Percentiles rank a stretch among this genome's conserved stretches.
These are phyloP conservation scores for Oryza glumipatula DNA, from an alignment of 176 grass and related monocot species.

Conservation along the genomic window DNA sequence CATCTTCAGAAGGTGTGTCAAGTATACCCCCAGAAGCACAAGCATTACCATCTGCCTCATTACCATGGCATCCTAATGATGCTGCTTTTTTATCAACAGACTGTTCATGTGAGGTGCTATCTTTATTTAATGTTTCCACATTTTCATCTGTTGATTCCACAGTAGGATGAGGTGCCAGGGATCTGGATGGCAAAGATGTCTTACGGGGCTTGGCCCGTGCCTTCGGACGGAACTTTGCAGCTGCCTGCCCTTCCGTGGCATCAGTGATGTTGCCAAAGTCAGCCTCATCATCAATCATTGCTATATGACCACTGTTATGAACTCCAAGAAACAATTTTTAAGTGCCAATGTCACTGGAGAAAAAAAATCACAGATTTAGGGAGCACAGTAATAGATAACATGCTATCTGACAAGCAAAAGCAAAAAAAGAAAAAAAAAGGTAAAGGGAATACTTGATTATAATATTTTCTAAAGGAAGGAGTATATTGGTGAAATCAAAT, in stretches of 20 bases:
- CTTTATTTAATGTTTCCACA: conserved; percentile 1
- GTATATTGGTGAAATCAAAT: too few species aligned
- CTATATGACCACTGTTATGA: background rate
- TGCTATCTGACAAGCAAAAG: too few species aligned
- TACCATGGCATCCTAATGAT: conserved; percentile 10
- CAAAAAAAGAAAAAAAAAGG: background rate
- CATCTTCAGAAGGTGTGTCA: conserved; percentile 13
- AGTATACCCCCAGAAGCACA: conserved; percentile 5
- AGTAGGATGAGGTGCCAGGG: background rate
- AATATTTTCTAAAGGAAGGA: background rate
- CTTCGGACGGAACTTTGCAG: conserved; percentile 47
- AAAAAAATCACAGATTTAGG: background rate
- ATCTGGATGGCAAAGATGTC: conserved; percentile 24
- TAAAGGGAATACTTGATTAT: background rate
- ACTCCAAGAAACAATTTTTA: background rate
- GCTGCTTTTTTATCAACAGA: background rate
- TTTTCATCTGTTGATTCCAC: conserved; percentile 17
- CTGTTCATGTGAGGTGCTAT: conserved; percentile 24
- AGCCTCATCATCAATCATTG: conserved; percentile 44
- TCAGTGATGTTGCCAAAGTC: conserved; percentile 36
- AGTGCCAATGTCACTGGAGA: conserved; percentile 10
- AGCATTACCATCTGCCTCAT: background rate
- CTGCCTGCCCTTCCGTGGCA: conserved; percentile 1
- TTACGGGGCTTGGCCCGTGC: conserved; percentile 24
- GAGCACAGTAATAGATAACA: background rate